Evolutionary conservation across 805 yeast genomes (phyloP).

Genomic region (Saccharomyces mikatae): DNA sequence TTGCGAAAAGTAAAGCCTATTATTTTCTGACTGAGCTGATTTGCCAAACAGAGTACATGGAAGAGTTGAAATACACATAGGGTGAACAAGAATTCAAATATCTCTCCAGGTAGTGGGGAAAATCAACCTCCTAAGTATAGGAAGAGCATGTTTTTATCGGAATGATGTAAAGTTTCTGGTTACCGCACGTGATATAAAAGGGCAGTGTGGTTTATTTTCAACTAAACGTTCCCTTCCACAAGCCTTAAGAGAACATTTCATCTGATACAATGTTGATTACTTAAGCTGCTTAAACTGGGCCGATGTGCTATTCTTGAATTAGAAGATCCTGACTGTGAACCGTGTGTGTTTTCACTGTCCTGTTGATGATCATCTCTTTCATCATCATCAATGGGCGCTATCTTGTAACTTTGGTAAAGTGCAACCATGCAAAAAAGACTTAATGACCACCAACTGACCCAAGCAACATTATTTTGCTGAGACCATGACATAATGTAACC

Average conservation of each 20-base stretch:
- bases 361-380: slow-evolving; percentile 13
- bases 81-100: not conserved
- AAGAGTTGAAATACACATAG: not conserved
- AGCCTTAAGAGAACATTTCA: not conserved
- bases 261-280: slow-evolving; percentile 1
- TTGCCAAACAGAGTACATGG: too few species aligned
- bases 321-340: not conserved
- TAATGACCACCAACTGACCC: slow-evolving; percentile 31
- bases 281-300: slow-evolving; percentile 7
- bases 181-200: too few species aligned
- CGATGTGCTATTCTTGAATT: not conserved
- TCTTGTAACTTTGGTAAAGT: slow-evolving; percentile 24
- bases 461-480: slow-evolving; percentile 23
- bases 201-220: not conserved
- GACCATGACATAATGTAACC: slow-evolving; percentile 39
- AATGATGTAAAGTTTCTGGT: not conserved
- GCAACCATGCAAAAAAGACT: slow-evolving; percentile 23
- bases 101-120: too few species aligned
- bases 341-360: not conserved
- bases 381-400: slow-evolving; percentile 24
- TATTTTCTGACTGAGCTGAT: too few species aligned
- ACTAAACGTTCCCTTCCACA: not conserved
- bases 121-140: too few species aligned
- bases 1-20: too few species aligned
- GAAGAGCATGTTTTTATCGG: too few species aligned